These are phyloP conservation scores for Claviceps spartinae DNA, from an alignment of 2,329 filamentous ascomycete genomes.

Conservation along the genomic window DNA sequence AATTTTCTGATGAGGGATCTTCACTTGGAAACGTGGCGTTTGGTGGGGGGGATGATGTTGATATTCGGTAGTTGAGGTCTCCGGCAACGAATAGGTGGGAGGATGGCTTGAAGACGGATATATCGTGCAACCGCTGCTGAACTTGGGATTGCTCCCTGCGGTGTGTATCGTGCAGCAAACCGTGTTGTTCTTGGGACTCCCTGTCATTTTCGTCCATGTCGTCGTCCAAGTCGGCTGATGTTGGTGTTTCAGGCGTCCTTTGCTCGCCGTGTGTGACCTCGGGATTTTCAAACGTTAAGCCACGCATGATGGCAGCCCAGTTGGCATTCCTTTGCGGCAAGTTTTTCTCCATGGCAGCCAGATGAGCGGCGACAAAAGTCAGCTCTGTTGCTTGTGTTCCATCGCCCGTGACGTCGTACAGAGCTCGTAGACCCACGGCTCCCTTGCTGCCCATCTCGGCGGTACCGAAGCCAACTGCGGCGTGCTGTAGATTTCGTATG, in stretches of 20 bases:
- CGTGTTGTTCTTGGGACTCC: constrained; percentile 13
- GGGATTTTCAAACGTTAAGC: constrained; percentile 58
- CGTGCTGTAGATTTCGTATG: constrained; percentile 56
- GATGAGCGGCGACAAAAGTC: constrained; percentile 78
- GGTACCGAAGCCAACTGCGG: constrained; percentile 71
- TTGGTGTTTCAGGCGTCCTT: constrained; percentile 5
- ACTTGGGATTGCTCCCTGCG: constrained; percentile 20
- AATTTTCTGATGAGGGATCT: constrained; percentile 38
- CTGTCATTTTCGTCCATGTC: constrained; percentile 11
- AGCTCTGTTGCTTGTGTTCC: constrained; percentile 41
- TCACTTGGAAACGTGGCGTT: constrained; percentile 50
- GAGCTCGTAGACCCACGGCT: constrained; percentile 64
- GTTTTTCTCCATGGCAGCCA: constrained; percentile 77
- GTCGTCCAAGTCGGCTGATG: constrained; percentile 2
- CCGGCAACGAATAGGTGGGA: constrained; percentile 77
- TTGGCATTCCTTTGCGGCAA: constrained; percentile 67
- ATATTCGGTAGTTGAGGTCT: constrained; percentile 90
- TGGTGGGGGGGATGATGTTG: constrained; percentile 46
- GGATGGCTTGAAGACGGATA: constrained; percentile 60
- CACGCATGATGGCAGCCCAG: constrained; percentile 72
- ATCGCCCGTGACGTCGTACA: constrained; percentile 29
- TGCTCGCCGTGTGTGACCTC: constrained; percentile 22
- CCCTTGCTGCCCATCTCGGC: constrained; percentile 94
- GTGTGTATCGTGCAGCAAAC: constrained; percentile 22
- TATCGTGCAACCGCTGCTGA: constrained; percentile 36